Conservation (phyloP, 768 basidiomycete genomes). For the Nidularia pulvinata region DNA sequence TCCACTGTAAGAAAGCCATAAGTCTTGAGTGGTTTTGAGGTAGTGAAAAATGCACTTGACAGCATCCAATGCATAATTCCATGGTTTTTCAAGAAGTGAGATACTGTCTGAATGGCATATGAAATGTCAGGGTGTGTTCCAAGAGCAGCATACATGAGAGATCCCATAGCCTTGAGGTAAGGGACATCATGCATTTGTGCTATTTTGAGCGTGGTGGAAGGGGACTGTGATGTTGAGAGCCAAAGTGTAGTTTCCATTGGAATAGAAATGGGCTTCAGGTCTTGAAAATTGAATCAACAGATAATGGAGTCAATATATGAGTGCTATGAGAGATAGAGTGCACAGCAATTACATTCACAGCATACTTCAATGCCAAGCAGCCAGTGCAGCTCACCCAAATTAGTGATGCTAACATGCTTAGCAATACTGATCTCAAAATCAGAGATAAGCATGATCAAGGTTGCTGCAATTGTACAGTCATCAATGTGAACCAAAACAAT, state of each 20-base stretch:
- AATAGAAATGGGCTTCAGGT: conserved; percentile 4
- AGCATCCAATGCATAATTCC: conserved; percentile 6
- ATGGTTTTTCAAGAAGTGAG: not conserved
- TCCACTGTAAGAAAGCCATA: conserved; percentile 10
- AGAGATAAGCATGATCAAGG: conserved; percentile 8
- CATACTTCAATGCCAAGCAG: conserved; percentile 24
- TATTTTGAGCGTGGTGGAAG: not conserved
- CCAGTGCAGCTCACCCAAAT: conserved; percentile 18
- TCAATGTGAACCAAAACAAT: conserved; percentile 24
- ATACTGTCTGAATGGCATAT: conserved; percentile 1
- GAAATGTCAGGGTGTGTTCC: conserved; percentile 5
- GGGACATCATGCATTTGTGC: conserved; percentile 4
- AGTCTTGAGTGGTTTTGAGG: conserved; percentile 3
- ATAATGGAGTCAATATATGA: not conserved
- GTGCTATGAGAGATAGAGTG: not conserved
- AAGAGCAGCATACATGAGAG: conserved; percentile 5
- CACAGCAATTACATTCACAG: conserved; percentile 7
- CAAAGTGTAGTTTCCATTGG: conserved; percentile 4
- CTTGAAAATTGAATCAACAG: conserved; percentile 2
- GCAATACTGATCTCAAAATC: conserved; percentile 17
- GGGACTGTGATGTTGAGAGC: conserved; percentile 2
- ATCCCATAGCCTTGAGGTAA: conserved; percentile 6
- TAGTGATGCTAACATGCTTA: conserved; percentile 14
- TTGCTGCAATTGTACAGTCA: conserved; percentile 22
- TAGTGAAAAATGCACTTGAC: conserved; percentile 6